Base-by-base conservation (phyloP, 176 grass and related monocot genomes). In the Phragmites australis region DNA sequence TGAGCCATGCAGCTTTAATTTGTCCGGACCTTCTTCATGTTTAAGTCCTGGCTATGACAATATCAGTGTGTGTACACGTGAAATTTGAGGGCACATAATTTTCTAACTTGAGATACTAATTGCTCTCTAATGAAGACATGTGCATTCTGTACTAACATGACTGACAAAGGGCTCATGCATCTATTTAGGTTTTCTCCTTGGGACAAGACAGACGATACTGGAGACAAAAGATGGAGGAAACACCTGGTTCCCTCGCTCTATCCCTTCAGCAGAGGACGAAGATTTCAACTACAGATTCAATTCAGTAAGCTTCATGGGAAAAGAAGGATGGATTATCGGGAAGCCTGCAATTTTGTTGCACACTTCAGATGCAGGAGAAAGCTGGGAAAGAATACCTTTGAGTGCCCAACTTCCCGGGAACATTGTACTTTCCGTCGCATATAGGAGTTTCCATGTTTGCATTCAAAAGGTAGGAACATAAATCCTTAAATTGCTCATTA, bases 281-380 rank as follows among this genome's bases (percentile, higher is more conserved):
- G 95, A 98, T 82, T 98, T 98, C 84, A 98, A 98, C 86, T 98
- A 98, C 81, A 75, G 95, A 27, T 94, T 98, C 82, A 98, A 98
- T 70, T 98, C 95, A 0, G 89, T 94, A 46, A 98, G 95, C 74
- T 98, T 98, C 86, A 85, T 84, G 68, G 92, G 95, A 6, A 98
- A 93, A 74, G 92, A 98, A 75, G 95, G 95, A 4, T 98, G 95
- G 95, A 94, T 98, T 66, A 87, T 98, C 52, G 95, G 95, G 11
- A 98, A 98, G 88, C 95, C 92, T 6, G 83, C 92, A 15, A 98
- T 98, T 87, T 82, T 98, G 47, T 68, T 98, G 54, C 78, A 98
- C 86, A 94, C 90, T 25, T 91, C 90, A 39, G 82, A 98, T 75
- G 86, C 92, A 9, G 95, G 95, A 8, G 90, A 94, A 25, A 94